Evolutionary conservation across 2,329 filamentous ascomycete species (phyloP).

Genomic region (Colletotrichum neosansevieriae): DNA sequence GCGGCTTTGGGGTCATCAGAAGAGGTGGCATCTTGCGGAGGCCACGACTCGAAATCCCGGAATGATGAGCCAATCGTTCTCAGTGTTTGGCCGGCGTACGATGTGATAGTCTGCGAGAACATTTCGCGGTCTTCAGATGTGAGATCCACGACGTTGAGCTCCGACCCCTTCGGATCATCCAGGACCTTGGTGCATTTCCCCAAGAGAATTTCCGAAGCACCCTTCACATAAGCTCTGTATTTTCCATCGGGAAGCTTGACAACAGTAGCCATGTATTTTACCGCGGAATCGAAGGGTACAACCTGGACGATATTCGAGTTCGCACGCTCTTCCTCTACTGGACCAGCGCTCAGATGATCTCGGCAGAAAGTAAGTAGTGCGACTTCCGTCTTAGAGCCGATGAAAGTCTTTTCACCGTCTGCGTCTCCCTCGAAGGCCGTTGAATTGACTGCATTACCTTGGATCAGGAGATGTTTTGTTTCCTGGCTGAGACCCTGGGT

Average conservation of each 20-base stretch:
- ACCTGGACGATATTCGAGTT: constrained; percentile 65
- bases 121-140: constrained; percentile 35
- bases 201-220: constrained; percentile 63
- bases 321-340: constrained; percentile 70
- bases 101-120: constrained; percentile 49
- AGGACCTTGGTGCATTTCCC: constrained; percentile 53
- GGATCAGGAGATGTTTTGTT: constrained; percentile 58
- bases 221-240: constrained; percentile 68
- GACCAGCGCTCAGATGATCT: constrained; percentile 73
- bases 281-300: constrained; percentile 51
- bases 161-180: constrained; percentile 37
- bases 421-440: constrained; percentile 77
- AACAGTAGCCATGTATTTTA: constrained; percentile 78
- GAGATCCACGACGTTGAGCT: constrained; percentile 7
- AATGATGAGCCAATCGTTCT: constrained; percentile 56
- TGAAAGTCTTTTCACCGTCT: constrained; percentile 69
- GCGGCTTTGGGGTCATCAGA: constrained; percentile 68
- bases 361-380: constrained; percentile 78
- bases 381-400: constrained; percentile 84
- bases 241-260: constrained; percentile 65
- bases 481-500: constrained; percentile 37
- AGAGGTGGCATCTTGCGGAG: constrained; percentile 64
- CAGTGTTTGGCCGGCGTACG: constrained; percentile 54
- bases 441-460: constrained; percentile 77
- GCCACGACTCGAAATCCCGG: constrained; percentile 65